phyloP scores from a whole-genome alignment of 1,284 basidiomycete species.

The Ganoderma resinaceum region DNA sequence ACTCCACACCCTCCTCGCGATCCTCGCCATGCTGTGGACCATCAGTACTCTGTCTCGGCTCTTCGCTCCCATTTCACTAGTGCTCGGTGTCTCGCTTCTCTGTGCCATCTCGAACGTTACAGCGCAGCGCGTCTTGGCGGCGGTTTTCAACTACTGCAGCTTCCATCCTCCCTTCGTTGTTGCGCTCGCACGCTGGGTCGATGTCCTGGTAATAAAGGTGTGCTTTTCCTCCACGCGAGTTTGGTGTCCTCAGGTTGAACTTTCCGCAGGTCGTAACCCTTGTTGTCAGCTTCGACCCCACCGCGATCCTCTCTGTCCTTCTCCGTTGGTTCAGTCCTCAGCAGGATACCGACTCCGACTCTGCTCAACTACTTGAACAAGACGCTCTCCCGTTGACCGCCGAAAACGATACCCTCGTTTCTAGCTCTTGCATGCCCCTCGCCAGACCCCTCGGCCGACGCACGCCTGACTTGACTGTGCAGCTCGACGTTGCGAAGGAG shows the following conservation, averaged over 20 bases:
- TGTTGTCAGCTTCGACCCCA: neutral
- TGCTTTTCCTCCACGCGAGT: neutral
- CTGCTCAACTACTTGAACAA: neutral
- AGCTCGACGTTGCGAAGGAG: neutral
- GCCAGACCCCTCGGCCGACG: neutral
- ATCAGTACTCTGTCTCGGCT: neutral
- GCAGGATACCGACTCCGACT: neutral
- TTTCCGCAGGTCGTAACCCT: neutral
- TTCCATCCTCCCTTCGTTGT: neutral
- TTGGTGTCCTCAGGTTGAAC: neutral
- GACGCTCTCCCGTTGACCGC: neutral
- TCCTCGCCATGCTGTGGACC: neutral
- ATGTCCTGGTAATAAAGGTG: neutral
- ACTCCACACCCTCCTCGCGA: neutral
- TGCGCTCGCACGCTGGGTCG: neutral
- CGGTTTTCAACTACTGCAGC: neutral
- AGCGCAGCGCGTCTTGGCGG: neutral
- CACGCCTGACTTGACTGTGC: neutral
- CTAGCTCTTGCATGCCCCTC: neutral
- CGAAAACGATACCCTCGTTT: neutral
- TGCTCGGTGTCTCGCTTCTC: neutral
- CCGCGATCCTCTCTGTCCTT: neutral
- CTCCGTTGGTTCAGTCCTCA: neutral
- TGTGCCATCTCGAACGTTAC: neutral
- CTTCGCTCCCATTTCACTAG: neutral